Conservation (phyloP, 1,139 yeast species). For the Nakaseomyces uthaithaninus region DNA sequence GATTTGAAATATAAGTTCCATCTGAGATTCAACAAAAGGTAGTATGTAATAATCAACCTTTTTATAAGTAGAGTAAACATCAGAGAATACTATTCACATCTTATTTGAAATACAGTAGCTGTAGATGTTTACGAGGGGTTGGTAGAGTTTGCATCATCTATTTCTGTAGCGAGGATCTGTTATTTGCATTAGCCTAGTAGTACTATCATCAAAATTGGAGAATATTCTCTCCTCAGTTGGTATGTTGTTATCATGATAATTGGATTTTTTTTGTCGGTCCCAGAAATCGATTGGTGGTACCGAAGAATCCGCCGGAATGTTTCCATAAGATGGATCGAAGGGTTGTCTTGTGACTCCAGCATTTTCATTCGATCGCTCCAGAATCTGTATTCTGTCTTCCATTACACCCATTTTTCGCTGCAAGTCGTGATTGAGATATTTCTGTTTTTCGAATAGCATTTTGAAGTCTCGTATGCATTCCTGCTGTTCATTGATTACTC, state of each 20-base stretch:
- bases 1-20: conserved; percentile 34
- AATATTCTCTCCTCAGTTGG: background rate
- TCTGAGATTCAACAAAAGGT: conserved; percentile 31
- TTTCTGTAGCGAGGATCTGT: conserved; percentile 5
- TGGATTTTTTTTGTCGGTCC: background rate
- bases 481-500: conserved; percentile 1
- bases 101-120: no score
- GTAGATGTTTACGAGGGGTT: no score
- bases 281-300: background rate
- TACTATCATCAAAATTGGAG: conserved; percentile 16
- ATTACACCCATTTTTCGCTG: background rate
- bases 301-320: background rate
- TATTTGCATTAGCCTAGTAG: conserved; percentile 17
- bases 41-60: background rate
- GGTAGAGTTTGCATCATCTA: no score
- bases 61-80: background rate
- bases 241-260: background rate
- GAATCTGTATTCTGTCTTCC: background rate
- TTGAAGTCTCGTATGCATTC: conserved; percentile 4
- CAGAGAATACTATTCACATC: background rate
- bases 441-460: conserved; percentile 1
- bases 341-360: background rate
- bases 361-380: background rate
- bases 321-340: background rate
- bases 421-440: background rate